Evolutionary conservation across 208 protist genomes (phyloP).

Genomic region (Trypanosoma theileri): DNA sequence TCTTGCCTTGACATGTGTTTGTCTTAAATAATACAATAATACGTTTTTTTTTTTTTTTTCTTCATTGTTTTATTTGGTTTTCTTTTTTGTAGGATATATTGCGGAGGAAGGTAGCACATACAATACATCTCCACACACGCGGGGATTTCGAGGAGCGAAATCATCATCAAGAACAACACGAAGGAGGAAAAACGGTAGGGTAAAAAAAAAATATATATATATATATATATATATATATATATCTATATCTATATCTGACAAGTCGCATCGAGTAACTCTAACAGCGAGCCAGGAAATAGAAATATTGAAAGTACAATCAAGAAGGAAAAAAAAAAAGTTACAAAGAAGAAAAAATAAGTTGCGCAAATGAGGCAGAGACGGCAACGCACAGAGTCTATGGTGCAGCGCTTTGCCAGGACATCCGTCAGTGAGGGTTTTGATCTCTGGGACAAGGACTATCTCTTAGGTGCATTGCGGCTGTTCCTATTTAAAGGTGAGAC

Average conservation of each 20-base stretch:
- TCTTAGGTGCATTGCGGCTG: constrained; percentile 80
- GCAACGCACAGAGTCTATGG: constrained; percentile 85
- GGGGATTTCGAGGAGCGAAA: no score
- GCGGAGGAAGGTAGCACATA: no score
- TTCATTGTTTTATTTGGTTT: constrained; percentile 18
- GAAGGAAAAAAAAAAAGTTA: neutral
- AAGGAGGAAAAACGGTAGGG: neutral
- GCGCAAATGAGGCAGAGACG: constrained; percentile 64
- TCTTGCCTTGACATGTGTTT: no score
- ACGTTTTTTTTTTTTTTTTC: constrained; percentile 2
- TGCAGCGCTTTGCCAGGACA: constrained; percentile 83
- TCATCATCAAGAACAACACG: neutral
- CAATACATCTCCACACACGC: neutral
- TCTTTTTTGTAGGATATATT: neutral
- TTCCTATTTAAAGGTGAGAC: constrained; percentile 89
- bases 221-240: constrained; percentile 25
- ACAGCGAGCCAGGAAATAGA: neutral
- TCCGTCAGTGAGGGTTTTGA: constrained; percentile 86
- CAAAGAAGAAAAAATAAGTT: neutral
- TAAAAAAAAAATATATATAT: constrained; percentile 20
- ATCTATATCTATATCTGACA: constrained; percentile 1
- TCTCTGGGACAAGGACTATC: constrained; percentile 89
- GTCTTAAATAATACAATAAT: neutral
- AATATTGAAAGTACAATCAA: neutral
- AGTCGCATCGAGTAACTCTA: constrained; percentile 1